Conservation (phyloP, 768 basidiomycete genomes). For the Coprinopsis strossmayeri region DNA sequence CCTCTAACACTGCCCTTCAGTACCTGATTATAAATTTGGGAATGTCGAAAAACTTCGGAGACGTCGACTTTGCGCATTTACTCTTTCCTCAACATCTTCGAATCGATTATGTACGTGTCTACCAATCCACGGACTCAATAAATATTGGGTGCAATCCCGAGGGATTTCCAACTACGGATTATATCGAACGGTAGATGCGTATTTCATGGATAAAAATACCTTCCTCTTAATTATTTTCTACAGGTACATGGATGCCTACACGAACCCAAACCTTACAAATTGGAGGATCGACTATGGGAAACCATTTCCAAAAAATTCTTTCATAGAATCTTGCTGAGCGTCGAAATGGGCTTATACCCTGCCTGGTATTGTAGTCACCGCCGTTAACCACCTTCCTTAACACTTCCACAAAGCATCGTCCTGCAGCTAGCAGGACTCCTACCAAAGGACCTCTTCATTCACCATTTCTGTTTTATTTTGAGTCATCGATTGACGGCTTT, state of each 20-base stretch:
- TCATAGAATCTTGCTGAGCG: conserved; percentile 24
- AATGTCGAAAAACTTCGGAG: conserved; percentile 71
- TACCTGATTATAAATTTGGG: conserved; percentile 79
- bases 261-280: conserved; percentile 50
- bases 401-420: no score
- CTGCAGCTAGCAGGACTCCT: no score
- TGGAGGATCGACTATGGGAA: conserved; percentile 39
- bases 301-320: conserved; percentile 50
- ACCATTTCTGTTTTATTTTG: no score
- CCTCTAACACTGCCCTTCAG: conserved; percentile 31
- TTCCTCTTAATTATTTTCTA: neutral
- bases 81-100: conserved; percentile 50
- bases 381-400: neutral
- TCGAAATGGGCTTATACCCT: no score
- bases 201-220: neutral
- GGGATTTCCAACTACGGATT: conserved; percentile 54
- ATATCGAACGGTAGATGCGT: conserved; percentile 48
- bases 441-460: no score
- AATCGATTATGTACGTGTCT: conserved; percentile 52
- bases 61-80: conserved; percentile 58
- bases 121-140: conserved; percentile 47
- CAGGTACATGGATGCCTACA: conserved; percentile 56
- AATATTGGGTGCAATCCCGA: conserved; percentile 68
- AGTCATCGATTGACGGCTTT: no score
- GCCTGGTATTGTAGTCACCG: neutral